A percentile compares a stretch with the other conserved stretches of the same genome.
Evolutionary conservation across 495 filamentous ascomycete species (phyloP).

Genomic region (Tetracladium marchalianum): DNA sequence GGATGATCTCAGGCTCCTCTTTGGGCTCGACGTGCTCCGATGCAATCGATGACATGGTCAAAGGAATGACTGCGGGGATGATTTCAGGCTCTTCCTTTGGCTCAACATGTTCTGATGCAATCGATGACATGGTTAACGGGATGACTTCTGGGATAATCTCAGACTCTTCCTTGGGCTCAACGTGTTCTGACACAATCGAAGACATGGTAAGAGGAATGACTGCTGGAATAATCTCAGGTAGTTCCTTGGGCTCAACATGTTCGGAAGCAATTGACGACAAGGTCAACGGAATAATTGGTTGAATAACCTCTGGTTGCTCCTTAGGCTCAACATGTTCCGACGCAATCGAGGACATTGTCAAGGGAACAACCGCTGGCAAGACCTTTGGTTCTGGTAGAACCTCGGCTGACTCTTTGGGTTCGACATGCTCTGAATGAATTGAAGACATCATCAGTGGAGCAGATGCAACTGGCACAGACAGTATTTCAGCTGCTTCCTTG

Average conservation of each 20-base stretch:
- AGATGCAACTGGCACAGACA: neutral
- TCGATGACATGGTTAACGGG: neutral
- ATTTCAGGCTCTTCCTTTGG: conserved; percentile 6
- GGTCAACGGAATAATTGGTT: conserved; percentile 1
- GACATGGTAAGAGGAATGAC: conserved; percentile 1
- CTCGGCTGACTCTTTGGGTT: conserved; percentile 12
- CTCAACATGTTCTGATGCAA: conserved; percentile 11
- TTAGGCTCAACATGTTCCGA: conserved; percentile 25
- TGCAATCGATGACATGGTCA: conserved; percentile 16
- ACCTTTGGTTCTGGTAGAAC: neutral
- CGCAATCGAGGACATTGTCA: conserved; percentile 16
- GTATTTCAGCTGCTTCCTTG: conserved; percentile 6
- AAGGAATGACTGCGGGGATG: conserved; percentile 3
- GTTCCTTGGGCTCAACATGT: conserved; percentile 15
- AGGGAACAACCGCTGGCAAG: conserved; percentile 6
- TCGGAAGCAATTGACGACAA: conserved; percentile 3
- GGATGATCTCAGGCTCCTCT: conserved; percentile 20
- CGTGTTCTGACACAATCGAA: conserved; percentile 7
- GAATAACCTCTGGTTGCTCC: conserved; percentile 8
- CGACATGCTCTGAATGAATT: conserved; percentile 22
- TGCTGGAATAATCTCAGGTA: neutral
- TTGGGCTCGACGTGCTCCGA: conserved; percentile 26
- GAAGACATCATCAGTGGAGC: conserved; percentile 16
- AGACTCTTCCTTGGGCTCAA: conserved; percentile 12
- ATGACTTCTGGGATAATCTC: conserved; percentile 2